Conservation (phyloP, 192 early-diverging fungal species). For the Thamnidium elegans region DNA sequence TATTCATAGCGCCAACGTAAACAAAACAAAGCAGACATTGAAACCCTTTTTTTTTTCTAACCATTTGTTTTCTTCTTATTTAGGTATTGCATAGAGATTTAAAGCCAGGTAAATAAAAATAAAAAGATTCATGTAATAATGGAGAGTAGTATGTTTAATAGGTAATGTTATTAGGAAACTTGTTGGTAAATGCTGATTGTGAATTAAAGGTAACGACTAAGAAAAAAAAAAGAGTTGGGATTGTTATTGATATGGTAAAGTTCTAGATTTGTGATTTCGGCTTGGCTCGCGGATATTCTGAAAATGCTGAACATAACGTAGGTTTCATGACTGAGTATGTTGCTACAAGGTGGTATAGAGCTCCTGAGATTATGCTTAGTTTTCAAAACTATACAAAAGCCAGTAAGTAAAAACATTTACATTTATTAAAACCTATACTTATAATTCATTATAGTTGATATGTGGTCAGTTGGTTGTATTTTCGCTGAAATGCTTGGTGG, state of each 20-base stretch:
- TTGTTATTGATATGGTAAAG: no score
- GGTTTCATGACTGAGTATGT: constrained; percentile 99
- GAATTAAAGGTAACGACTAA: constrained; percentile 89
- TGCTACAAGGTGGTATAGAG: constrained; percentile 98
- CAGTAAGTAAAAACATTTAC: constrained; percentile 46
- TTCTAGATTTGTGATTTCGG: constrained; percentile 97
- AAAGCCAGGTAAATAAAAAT: constrained; percentile 67
- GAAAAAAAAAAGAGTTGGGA: neutral
- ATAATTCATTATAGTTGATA: constrained; percentile 60
- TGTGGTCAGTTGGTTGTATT: constrained; percentile 99
- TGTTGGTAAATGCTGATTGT: constrained; percentile 97
- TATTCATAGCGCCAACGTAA: constrained; percentile 97
- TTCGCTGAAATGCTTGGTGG: constrained; percentile 96
- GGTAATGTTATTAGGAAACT: constrained; percentile 52
- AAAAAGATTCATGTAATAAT: no score
- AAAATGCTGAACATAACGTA: constrained; percentile 73
- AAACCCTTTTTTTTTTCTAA: neutral
- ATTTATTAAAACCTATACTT: neutral
- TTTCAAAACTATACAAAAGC: constrained; percentile 99
- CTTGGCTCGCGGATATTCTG: constrained; percentile 88
- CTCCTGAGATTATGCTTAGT: constrained; percentile 98
- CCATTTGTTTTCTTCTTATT: neutral
- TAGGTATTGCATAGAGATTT: constrained; percentile 90
- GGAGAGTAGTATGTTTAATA: neutral
- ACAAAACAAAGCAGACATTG: constrained; percentile 40